Conservation (phyloP, 176 grass and related monocot genomes). For the Luzula sylvatica region DNA sequence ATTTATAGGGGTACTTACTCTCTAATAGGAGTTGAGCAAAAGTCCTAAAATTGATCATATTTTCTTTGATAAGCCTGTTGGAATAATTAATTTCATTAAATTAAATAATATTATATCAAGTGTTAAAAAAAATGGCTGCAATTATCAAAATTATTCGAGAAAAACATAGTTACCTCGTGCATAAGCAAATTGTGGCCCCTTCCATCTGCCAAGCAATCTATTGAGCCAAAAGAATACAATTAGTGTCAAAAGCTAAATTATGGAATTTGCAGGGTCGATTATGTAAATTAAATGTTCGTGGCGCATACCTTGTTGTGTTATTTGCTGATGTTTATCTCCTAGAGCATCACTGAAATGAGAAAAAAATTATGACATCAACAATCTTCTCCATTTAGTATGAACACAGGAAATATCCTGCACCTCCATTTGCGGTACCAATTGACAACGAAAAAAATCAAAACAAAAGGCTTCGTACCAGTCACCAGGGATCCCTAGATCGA, state of each 20-base stretch:
- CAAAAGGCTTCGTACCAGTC: slow-evolving; percentile 40
- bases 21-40: slow-evolving; percentile 58
- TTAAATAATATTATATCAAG: no score
- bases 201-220: no score
- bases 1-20: slow-evolving; percentile 51
- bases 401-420: no score
- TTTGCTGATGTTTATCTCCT: slow-evolving; percentile 36
- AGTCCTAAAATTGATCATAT: slow-evolving; percentile 15
- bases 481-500: slow-evolving; percentile 59
- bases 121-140: no score
- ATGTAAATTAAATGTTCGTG: no score
- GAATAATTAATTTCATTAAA: no score
- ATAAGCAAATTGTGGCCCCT: slow-evolving; percentile 11
- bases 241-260: slow-evolving; percentile 1
- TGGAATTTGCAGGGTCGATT: background rate
- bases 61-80: slow-evolving; percentile 8
- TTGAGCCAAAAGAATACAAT: slow-evolving; percentile 5
- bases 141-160: background rate
- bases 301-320: slow-evolving; percentile 35
- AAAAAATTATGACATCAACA: no score
- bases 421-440: no score
- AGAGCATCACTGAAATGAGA: slow-evolving; percentile 41
- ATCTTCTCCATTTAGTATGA: no score
- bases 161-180: no score
- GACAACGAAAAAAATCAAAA: no score